phyloP scores from a whole-genome alignment of 2,329 filamentous ascomycete genomes.

The Coccinonectria pachysandricola region DNA sequence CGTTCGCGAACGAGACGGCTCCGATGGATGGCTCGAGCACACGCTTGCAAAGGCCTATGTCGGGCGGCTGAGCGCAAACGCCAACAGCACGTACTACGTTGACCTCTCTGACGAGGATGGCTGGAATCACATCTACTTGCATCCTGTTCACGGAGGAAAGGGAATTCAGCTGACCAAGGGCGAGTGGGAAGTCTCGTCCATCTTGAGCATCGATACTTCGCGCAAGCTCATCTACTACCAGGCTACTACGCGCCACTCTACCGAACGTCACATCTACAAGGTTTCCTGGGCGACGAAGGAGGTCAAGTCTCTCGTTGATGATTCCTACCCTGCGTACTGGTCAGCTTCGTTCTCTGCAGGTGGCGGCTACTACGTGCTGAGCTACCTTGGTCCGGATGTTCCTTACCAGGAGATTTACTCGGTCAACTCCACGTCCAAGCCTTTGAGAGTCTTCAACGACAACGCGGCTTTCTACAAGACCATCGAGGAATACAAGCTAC shows the following conservation, averaged over 20 bases:
- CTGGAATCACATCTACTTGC: conserved; percentile 61
- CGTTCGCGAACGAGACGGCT: conserved; percentile 47
- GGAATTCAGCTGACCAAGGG: conserved; percentile 50
- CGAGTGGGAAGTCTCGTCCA: conserved; percentile 52
- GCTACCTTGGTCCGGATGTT: conserved; percentile 54
- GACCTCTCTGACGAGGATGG: conserved; percentile 57
- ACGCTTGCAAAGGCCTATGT: conserved; percentile 45
- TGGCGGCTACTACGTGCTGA: conserved; percentile 55
- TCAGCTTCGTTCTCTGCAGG: conserved; percentile 53
- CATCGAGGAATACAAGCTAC: conserved; percentile 51
- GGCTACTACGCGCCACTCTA: conserved; percentile 55
- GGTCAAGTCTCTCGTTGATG: conserved; percentile 51
- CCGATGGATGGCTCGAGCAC: conserved; percentile 53
- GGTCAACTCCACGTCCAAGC: conserved; percentile 38
- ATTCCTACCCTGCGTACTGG: conserved; percentile 48
- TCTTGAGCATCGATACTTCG: conserved; percentile 48
- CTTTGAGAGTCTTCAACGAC: conserved; percentile 47
- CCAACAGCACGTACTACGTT: conserved; percentile 44
- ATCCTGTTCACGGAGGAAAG: conserved; percentile 44
- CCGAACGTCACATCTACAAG: conserved; percentile 58
- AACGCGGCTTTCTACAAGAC: conserved; percentile 46
- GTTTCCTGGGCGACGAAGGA: conserved; percentile 46
- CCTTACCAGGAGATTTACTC: conserved; percentile 60
- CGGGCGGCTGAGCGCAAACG: conserved; percentile 29
- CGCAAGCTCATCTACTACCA: conserved; percentile 52